Percentiles rank a stretch among this genome's conserved stretches.
These are phyloP conservation scores for Musa troglodytarum DNA, from an alignment of 176 grass and related monocot species.

Conservation along the genomic window DNA sequence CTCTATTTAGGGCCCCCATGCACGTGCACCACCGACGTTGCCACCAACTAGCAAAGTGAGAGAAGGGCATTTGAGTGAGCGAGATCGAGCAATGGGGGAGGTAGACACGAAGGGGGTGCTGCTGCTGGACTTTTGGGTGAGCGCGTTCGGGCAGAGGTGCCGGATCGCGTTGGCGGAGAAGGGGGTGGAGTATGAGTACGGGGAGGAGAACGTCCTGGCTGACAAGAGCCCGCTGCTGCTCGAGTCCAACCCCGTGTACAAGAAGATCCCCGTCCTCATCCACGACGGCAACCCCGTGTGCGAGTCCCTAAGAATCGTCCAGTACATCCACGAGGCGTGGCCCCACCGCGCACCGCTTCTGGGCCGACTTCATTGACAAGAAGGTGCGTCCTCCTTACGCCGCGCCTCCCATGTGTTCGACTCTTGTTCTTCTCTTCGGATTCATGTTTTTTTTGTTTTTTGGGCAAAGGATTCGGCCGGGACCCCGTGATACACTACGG, in stretches of 20 bases:
- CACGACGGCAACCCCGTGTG: constrained; percentile 38
- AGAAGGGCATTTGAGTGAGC: not conserved
- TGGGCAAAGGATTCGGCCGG: too few relatives aligned
- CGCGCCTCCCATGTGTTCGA: not conserved
- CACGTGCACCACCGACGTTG: too few relatives aligned
- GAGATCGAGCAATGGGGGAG: constrained; percentile 2
- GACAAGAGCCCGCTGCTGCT: constrained; percentile 57
- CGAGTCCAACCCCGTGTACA: constrained; percentile 53
- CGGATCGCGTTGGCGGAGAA: constrained; percentile 60
- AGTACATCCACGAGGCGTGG: constrained; percentile 60
- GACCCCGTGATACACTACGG: too few relatives aligned
- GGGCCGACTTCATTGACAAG: constrained; percentile 46
- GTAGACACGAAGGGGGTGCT: constrained; percentile 19
- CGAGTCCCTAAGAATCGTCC: constrained; percentile 54
- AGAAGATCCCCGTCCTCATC: constrained; percentile 63
- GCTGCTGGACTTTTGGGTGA: constrained; percentile 42
- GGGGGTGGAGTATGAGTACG: constrained; percentile 23
- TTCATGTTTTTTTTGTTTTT: too few relatives aligned
- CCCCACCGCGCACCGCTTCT: constrained; percentile 20
- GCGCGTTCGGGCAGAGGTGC: constrained; percentile 51
- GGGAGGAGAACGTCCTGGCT: constrained; percentile 33
- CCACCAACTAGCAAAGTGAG: too few relatives aligned
- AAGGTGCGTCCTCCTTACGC: constrained; percentile 17
- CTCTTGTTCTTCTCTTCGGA: not conserved
- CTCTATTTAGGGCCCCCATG: not conserved